Conservation (phyloP, 495 filamentous ascomycete genomes). For the Apodospora peruviana region DNA sequence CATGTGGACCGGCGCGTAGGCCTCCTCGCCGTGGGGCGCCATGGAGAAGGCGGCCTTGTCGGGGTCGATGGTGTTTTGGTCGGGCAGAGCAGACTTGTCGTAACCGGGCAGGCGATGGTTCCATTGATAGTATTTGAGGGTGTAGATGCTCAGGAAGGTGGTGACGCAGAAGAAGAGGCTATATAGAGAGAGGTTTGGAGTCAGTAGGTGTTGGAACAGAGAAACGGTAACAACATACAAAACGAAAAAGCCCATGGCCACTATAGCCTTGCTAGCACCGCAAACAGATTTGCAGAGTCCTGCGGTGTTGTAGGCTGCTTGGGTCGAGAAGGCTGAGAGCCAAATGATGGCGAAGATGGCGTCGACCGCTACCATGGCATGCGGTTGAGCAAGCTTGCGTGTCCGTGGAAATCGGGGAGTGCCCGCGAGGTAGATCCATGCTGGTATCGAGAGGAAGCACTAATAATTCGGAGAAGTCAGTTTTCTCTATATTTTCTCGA, state of each 20-base stretch:
- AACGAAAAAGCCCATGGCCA: slow-evolving; percentile 75
- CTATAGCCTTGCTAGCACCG: slow-evolving; percentile 66
- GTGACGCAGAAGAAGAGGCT: slow-evolving; percentile 74
- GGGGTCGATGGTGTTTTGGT: slow-evolving; percentile 46
- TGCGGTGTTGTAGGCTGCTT: slow-evolving; percentile 60
- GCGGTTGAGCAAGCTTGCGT: slow-evolving; percentile 70
- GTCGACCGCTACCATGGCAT: slow-evolving; percentile 74
- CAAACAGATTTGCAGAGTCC: slow-evolving; percentile 52
- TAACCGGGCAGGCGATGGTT: slow-evolving; percentile 72
- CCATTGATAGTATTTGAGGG: slow-evolving; percentile 69
- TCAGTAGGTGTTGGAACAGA: not conserved
- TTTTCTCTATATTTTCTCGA: no score
- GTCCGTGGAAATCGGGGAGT: slow-evolving; percentile 82
- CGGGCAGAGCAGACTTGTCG: slow-evolving; percentile 41
- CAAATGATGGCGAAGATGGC: slow-evolving; percentile 69
- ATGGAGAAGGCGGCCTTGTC: slow-evolving; percentile 55
- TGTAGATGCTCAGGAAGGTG: slow-evolving; percentile 69
- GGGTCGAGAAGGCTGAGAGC: slow-evolving; percentile 74
- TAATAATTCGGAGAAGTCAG: no score
- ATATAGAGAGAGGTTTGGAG: not conserved
- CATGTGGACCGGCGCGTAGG: slow-evolving; percentile 42
- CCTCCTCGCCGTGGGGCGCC: slow-evolving; percentile 50
- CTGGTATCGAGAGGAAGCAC: slow-evolving; percentile 83
- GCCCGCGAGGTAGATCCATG: slow-evolving; percentile 76
- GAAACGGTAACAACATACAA: slow-evolving; percentile 51